These are phyloP conservation scores for Populus deltoides DNA, from an alignment of 345 rosid genomes.

Conservation along the genomic window DNA sequence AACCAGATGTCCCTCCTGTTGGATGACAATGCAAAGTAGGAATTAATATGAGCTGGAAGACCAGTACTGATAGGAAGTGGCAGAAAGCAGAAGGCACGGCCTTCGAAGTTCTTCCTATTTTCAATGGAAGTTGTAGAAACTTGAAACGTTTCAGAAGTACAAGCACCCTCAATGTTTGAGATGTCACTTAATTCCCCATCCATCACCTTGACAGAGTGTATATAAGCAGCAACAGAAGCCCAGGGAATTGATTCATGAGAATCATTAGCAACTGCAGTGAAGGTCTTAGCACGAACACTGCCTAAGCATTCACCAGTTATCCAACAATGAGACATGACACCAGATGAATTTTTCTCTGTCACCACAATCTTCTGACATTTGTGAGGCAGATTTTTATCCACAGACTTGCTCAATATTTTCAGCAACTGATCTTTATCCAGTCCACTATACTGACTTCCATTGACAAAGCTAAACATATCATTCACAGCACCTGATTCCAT, in stretches of 20 bases:
- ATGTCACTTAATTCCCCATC: conserved; percentile 29
- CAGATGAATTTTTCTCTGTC: conserved; percentile 63
- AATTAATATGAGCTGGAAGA: conserved; percentile 88
- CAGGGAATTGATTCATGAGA: conserved; percentile 76
- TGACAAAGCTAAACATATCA: conserved; percentile 60
- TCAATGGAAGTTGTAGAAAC: conserved; percentile 43
- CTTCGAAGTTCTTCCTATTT: conserved; percentile 58
- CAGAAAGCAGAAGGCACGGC: conserved; percentile 93
- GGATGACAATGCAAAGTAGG: conserved; percentile 92
- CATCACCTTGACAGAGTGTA: conserved; percentile 52
- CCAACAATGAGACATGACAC: conserved; percentile 72
- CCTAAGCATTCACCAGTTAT: conserved; percentile 82
- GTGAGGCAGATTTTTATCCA: conserved; percentile 54
- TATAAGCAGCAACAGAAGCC: conserved; percentile 90
- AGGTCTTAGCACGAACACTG: conserved; percentile 40
- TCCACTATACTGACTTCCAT: conserved; percentile 52
- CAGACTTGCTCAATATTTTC: conserved; percentile 57
- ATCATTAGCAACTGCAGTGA: conserved; percentile 33
- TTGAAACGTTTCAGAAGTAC: conserved; percentile 46
- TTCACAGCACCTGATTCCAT: conserved; percentile 40
- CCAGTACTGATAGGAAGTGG: conserved; percentile 86
- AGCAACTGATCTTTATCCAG: conserved; percentile 75
- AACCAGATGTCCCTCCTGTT: conserved; percentile 98
- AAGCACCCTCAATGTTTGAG: conserved; percentile 23
- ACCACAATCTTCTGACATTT: conserved; percentile 77